A percentile compares a stretch with the other conserved stretches of the same genome.
Evolutionary conservation across 176 grass and related monocot genomes (phyloP).

Genomic region (Neostapfia colusana): DNA sequence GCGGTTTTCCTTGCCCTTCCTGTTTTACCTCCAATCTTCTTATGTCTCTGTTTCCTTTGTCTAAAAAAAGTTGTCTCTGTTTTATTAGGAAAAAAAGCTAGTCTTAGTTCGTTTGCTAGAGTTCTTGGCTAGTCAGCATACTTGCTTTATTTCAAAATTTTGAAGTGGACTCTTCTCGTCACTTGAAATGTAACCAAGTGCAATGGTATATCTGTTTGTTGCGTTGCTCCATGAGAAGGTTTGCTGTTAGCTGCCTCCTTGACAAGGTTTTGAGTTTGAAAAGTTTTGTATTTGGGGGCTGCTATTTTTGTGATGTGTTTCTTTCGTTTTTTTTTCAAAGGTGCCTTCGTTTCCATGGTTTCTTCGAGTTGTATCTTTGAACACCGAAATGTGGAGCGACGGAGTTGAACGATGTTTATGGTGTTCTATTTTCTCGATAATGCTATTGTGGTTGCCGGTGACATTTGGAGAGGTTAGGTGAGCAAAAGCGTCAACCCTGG

Average conservation of each 20-base stretch:
- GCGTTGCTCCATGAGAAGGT: not conserved
- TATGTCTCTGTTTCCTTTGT: not conserved
- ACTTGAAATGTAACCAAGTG: slow-evolving; percentile 1
- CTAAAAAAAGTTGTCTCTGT: not conserved
- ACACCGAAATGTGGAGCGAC: not conserved
- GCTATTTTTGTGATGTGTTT: not conserved
- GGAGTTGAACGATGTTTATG: not conserved
- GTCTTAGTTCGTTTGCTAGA: not conserved
- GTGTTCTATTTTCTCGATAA: not conserved
- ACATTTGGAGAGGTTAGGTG: slow-evolving; percentile 23
- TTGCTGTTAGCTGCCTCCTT: not conserved
- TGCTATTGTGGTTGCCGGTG: not conserved
- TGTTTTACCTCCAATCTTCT: too few relatives aligned
- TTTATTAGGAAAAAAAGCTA: not conserved
- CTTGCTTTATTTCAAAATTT: not conserved
- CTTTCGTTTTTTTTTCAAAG: not conserved
- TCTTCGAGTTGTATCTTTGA: not conserved
- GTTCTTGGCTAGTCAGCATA: not conserved
- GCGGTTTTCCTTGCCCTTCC: not conserved
- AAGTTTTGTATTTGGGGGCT: not conserved
- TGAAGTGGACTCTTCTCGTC: not conserved
- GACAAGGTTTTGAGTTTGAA: not conserved
- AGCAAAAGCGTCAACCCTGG: not conserved
- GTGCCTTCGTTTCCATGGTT: not conserved
- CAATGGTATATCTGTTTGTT: not conserved